A percentile compares a stretch with the other conserved stretches of the same genome.
Conservation (phyloP, 495 filamentous ascomycete species). For the Filosporella fistucella region DNA sequence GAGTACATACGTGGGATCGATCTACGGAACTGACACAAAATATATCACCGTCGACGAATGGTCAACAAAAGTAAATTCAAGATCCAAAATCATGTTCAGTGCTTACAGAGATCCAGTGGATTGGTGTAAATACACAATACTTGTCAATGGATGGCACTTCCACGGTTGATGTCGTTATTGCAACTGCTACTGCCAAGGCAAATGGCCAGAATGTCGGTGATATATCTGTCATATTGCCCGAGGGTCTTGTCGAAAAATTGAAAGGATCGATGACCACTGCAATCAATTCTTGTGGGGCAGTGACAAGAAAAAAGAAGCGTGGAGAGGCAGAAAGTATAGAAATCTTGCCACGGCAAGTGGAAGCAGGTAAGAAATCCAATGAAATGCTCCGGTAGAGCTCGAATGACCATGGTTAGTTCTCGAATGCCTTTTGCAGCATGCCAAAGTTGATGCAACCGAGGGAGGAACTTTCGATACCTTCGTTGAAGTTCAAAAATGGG, state of each 20-base stretch:
- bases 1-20: not conserved
- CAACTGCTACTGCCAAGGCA: not conserved
- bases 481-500: not conserved
- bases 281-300: not conserved
- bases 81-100: too few species aligned
- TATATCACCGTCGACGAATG: slow-evolving; percentile 1
- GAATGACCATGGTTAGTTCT: too few species aligned
- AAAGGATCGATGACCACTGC: not conserved
- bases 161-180: not conserved
- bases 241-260: not conserved
- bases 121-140: not conserved
- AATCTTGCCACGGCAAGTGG: not conserved
- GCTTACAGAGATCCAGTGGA: too few species aligned
- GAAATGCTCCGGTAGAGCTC: too few species aligned
- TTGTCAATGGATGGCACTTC: not conserved
- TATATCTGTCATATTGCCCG: slow-evolving; percentile 3
- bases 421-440: too few species aligned
- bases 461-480: not conserved
- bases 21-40: slow-evolving; percentile 2
- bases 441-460: not conserved
- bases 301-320: not conserved
- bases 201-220: not conserved
- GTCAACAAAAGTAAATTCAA: not conserved
- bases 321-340: not conserved
- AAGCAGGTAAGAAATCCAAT: not conserved